Evolutionary conservation across 768 basidiomycete species (phyloP), one percentile per base, ranked within the genome.

Genomic region (Daedaleopsis nitida): DNA sequence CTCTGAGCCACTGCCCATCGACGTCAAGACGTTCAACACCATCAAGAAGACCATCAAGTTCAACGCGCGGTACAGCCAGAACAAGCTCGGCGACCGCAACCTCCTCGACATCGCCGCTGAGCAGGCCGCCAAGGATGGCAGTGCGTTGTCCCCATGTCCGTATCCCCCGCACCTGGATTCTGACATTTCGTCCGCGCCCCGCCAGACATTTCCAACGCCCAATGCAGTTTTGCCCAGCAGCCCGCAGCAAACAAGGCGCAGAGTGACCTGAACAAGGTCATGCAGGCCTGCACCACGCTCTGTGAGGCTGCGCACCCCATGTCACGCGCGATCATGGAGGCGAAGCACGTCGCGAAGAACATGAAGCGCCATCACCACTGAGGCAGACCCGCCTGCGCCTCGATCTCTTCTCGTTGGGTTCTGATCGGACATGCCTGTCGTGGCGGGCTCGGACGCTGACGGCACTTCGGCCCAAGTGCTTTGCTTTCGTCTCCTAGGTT

Each of bases 211-310:
- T 5, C 45, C 19, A 19, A 48, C 19, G 45, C 45, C 10, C 45
- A 24, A 12, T 48, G 45, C 45, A 24, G 13, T 11, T 17, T 48
- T 17, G 45, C 45, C 6, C 7, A 48, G 6, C 5, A 48, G 45
- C 45, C 45, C 19, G 45, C 17, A 4, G 6, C 45, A 4, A 48
- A 19, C n/a, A 2, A 48, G 45, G 45, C n/a, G 14, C n/a, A 19
- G 45, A 17, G 45, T n/a, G 45, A 48, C 45, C 45, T 48, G 13
- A 48, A 48, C 45, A 48, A 48, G 45, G 45, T 48, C n/a, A 48
- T 19, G 45, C 19, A 48, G 23, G 45, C 45, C 13, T 48, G 45
- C 19, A 24, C 45, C 11, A 17, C 4, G 45, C 45, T 48, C 6
- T 48, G 45, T n/a, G 17, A 48, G 45, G 45, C 45, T 24, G 23